Percentiles rank a stretch among this genome's conserved stretches.
Evolutionary conservation across 306 rosid species (phyloP).

Genomic region (barrel medic (Medicago truncatula)): DNA sequence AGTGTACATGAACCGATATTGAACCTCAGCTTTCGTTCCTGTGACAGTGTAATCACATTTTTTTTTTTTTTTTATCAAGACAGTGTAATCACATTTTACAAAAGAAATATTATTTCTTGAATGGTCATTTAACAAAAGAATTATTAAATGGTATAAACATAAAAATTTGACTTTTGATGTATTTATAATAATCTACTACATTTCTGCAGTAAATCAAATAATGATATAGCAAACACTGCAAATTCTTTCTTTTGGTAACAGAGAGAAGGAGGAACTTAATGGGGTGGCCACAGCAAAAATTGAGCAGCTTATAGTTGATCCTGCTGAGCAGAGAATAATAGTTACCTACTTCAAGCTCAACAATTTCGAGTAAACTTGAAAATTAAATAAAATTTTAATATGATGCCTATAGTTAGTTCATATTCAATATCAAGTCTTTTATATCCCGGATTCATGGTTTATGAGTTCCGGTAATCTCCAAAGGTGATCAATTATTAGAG

Average conservation of each 20-base stretch:
- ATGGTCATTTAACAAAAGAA: too few relatives aligned
- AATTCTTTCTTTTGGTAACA: constrained; percentile 25
- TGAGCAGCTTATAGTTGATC: constrained; percentile 45
- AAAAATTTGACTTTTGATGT: too few relatives aligned
- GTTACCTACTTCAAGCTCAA: constrained; percentile 46
- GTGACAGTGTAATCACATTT: too few relatives aligned
- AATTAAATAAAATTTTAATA: constrained; percentile 5
- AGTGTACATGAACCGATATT: too few relatives aligned
- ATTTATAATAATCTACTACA: too few relatives aligned
- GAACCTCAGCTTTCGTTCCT: too few relatives aligned
- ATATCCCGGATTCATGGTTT: background rate
- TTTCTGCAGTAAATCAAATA: too few relatives aligned
- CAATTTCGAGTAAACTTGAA: constrained; percentile 50
- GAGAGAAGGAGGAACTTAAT: constrained; percentile 56
- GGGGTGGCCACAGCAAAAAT: constrained; percentile 47
- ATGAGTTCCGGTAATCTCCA: constrained; percentile 44
- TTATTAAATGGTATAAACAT: too few relatives aligned
- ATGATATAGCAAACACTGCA: background rate
- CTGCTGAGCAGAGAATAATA: constrained; percentile 40
- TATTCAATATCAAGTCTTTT: background rate
- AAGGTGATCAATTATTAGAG: constrained; percentile 45
- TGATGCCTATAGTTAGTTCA: background rate
- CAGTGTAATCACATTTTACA: too few relatives aligned
- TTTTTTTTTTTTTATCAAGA: too few relatives aligned
- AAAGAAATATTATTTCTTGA: too few relatives aligned